Evolutionary conservation across 495 filamentous ascomycete species (phyloP).

Genomic region (Hamigera avellanea): DNA sequence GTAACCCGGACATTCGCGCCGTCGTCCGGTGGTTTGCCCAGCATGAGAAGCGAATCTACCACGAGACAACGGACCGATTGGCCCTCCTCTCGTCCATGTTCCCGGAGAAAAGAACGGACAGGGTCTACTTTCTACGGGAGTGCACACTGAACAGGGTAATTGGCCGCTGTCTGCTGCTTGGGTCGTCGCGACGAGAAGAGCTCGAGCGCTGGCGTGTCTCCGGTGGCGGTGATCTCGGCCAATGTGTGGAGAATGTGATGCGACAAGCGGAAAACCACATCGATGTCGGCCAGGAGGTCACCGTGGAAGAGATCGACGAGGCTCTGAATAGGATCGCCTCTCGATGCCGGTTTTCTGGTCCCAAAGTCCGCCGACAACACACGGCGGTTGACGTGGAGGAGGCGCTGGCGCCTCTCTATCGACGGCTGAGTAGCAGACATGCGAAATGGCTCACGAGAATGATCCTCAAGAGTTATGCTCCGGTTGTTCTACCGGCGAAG

Average conservation of each 20-base stretch:
- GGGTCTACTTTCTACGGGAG: slow-evolving; percentile 58
- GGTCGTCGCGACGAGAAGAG: slow-evolving; percentile 43
- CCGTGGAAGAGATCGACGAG: slow-evolving; percentile 64
- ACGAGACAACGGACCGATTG: slow-evolving; percentile 36
- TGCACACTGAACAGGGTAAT: slow-evolving; percentile 49
- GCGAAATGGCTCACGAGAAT: slow-evolving; percentile 84
- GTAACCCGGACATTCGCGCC: slow-evolving; percentile 21
- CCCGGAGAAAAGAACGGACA: slow-evolving; percentile 61
- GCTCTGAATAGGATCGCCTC: slow-evolving; percentile 52
- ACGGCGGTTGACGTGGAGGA: slow-evolving; percentile 31
- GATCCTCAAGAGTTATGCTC: slow-evolving; percentile 63
- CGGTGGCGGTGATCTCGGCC: slow-evolving; percentile 52
- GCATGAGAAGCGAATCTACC: slow-evolving; percentile 40
- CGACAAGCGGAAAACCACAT: slow-evolving; percentile 45
- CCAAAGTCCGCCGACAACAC: slow-evolving; percentile 41
- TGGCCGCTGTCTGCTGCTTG: slow-evolving; percentile 50
- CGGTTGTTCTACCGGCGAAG: slow-evolving; percentile 41
- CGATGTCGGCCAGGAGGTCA: slow-evolving; percentile 32
- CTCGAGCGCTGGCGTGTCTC: slow-evolving; percentile 48
- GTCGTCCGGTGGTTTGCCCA: slow-evolving; percentile 49
- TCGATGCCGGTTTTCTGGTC: slow-evolving; percentile 56
- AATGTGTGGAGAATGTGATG: slow-evolving; percentile 58
- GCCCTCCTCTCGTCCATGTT: slow-evolving; percentile 63
- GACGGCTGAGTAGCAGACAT: slow-evolving; percentile 51
- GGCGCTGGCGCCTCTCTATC: slow-evolving; percentile 44